Base-by-base conservation (phyloP, 345 rosid species). In the Lepidium aucheri region DNA sequence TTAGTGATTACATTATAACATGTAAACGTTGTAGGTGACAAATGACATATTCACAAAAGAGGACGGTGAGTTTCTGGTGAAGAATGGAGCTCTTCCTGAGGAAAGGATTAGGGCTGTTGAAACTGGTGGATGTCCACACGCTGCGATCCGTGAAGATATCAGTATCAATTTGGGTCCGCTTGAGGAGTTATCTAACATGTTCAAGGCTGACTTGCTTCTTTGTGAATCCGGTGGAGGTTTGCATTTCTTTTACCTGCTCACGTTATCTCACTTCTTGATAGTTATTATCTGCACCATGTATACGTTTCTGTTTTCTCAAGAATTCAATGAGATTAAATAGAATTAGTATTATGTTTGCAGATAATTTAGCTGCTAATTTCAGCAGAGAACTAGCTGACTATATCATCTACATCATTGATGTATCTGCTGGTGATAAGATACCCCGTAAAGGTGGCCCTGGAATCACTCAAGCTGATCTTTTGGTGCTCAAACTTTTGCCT, bases 401-500 rank as follows among this genome's bases (percentile, higher is more conserved):
- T 55, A 90, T 94, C 52, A 90, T 90, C 55, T 94, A 94, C 60
- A 88, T 94, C 66, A 94, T 94, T 7, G 99, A 90, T 75, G 99
- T 94, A 15, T 94, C 95, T 7, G 97, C 68, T 16, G 96, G 97
- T 71, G 99, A 94, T 55, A 94, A 94, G 71, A 94, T 90, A 26
- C 99, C 99, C 3, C 86, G 96, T 45, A 94, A 90, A 78, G 96
- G 97, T 32, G 97, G 99, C 68, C 97, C 97, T 17, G 98, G 99
- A 67, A 93, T 93, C 75, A 88, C 99, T 60, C 97, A 90, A 84
- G 97, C 96, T 77, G 92, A 94, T 79, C 92, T 94, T 67, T 78
- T 94, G 68, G 99, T 71, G 1, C 20, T 3, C 44, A 17, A 41
- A 18, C 26, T 58, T 24, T 18, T 17, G 18, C 38, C 56, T 17